A percentile compares a stretch with the other conserved stretches of the same genome.
Evolutionary conservation across 495 filamentous ascomycete species (phyloP).

Genomic region (Cetradonia linearis): DNA sequence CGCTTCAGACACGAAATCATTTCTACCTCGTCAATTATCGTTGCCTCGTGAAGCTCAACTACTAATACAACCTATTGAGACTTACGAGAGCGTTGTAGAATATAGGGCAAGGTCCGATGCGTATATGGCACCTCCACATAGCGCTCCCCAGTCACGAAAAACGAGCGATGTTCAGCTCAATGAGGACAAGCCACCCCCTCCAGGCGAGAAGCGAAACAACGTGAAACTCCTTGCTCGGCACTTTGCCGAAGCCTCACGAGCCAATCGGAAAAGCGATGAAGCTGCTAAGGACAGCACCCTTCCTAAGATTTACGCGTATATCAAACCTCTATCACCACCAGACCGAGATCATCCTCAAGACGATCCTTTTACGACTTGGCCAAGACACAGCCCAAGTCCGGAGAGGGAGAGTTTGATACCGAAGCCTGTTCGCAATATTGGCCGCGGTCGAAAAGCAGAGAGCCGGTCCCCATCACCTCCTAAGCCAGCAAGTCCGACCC

Average conservation of each 20-base stretch:
- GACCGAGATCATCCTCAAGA: not conserved
- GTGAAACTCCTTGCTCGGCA: slow-evolving; percentile 8
- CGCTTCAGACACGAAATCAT: not conserved
- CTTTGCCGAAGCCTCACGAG: slow-evolving; percentile 12
- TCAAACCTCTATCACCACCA: slow-evolving; percentile 1
- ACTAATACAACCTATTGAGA: not conserved
- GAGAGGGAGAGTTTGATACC: slow-evolving; percentile 18
- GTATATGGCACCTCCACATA: not conserved
- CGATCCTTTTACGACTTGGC: slow-evolving; percentile 14
- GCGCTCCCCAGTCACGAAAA: not conserved
- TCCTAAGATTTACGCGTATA: slow-evolving; percentile 5
- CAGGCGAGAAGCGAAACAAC: not conserved
- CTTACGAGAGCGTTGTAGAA: slow-evolving; percentile 1
- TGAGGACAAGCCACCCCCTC: not conserved
- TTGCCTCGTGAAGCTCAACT: slow-evolving; percentile 3
- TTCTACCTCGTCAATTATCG: slow-evolving; percentile 9
- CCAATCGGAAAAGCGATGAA: not conserved
- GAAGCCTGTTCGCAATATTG: slow-evolving; percentile 17
- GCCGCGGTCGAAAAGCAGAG: slow-evolving; percentile 14
- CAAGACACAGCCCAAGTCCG: not conserved
- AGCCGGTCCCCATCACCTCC: slow-evolving; percentile 18
- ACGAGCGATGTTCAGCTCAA: not conserved
- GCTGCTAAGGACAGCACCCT: not conserved
- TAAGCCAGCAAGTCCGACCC: slow-evolving; percentile 3
- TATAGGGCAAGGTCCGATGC: slow-evolving; percentile 5